Conservation (phyloP, 805 yeast species). For the Phaffomyces antillensis region DNA sequence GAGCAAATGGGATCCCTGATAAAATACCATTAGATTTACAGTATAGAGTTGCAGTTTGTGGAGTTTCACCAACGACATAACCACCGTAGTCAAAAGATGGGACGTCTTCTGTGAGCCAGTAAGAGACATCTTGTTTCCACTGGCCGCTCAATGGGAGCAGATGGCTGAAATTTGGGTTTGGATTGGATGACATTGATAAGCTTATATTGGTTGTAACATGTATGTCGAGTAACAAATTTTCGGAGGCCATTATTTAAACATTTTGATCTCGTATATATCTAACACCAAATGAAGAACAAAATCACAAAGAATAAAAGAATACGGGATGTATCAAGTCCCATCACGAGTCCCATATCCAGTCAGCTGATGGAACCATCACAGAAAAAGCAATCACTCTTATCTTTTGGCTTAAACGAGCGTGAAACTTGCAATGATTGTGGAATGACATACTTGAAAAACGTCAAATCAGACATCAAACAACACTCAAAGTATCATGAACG, state of each 20-base stretch:
- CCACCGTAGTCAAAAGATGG: constrained; percentile 96
- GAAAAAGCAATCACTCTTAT: constrained; percentile 12
- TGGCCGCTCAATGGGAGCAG: constrained; percentile 67
- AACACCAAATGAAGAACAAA: no score
- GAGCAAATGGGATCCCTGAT: constrained; percentile 84
- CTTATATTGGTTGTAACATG: not conserved
- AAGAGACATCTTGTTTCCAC: constrained; percentile 76
- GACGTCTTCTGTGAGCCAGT: constrained; percentile 79
- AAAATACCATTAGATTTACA: constrained; percentile 78
- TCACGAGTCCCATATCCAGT: constrained; percentile 10
- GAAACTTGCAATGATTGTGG: constrained; percentile 42
- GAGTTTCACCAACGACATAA: constrained; percentile 77
- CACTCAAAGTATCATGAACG: constrained; percentile 48
- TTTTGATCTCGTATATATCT: not conserved
- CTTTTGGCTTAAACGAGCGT: constrained; percentile 14
- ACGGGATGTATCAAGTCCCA: constrained; percentile 8
- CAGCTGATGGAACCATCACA: constrained; percentile 2
- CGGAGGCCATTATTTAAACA: no score
- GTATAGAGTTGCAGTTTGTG: constrained; percentile 66
- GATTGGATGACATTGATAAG: constrained; percentile 8
- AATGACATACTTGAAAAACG: constrained; percentile 41
- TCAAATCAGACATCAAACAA: constrained; percentile 34
- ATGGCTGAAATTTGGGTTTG: constrained; percentile 31
- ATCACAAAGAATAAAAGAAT: no score
- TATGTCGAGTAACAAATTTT: not conserved